Conservation (phyloP, 129 eudicot species). For the Logfia minima region DNA sequence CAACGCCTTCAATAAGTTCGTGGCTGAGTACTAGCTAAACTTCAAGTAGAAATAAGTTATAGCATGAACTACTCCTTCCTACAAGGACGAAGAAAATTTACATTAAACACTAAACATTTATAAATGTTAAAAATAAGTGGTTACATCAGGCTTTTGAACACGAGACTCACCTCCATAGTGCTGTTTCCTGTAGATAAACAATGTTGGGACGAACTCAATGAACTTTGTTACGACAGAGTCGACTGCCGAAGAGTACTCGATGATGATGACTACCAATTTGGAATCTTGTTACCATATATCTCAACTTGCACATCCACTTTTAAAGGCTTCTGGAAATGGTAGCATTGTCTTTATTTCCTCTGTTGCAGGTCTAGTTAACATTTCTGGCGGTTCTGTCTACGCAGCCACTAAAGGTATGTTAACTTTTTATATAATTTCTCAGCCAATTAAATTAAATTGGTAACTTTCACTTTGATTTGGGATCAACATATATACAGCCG, state of each 20-base stretch:
- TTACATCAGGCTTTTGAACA: too few relatives aligned
- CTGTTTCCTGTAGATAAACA: slow-evolving; percentile 49
- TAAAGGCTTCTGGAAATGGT: slow-evolving; percentile 70
- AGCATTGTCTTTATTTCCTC: slow-evolving; percentile 75
- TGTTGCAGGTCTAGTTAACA: slow-evolving; percentile 61
- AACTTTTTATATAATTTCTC: too few relatives aligned
- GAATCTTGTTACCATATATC: slow-evolving; percentile 72
- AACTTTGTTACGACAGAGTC: slow-evolving; percentile 48
- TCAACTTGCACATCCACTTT: slow-evolving; percentile 72
- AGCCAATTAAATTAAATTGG: too few relatives aligned
- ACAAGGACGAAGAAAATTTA: too few relatives aligned
- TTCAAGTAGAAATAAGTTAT: too few relatives aligned
- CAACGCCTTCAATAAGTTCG: too few relatives aligned
- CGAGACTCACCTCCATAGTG: too few relatives aligned
- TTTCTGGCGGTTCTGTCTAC: slow-evolving; percentile 54
- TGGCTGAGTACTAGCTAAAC: too few relatives aligned
- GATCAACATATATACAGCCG: slow-evolving; percentile 42
- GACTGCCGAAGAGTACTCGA: slow-evolving; percentile 61
- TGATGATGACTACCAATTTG: slow-evolving; percentile 65
- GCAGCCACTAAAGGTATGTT: slow-evolving; percentile 46
- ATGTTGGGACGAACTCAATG: slow-evolving; percentile 68
- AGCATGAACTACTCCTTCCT: too few relatives aligned
- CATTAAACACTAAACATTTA: too few relatives aligned
- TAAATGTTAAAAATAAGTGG: too few relatives aligned
- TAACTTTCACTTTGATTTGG: not conserved